Conservation (phyloP, 768 basidiomycete genomes). For the Amanita molliuscula region DNA sequence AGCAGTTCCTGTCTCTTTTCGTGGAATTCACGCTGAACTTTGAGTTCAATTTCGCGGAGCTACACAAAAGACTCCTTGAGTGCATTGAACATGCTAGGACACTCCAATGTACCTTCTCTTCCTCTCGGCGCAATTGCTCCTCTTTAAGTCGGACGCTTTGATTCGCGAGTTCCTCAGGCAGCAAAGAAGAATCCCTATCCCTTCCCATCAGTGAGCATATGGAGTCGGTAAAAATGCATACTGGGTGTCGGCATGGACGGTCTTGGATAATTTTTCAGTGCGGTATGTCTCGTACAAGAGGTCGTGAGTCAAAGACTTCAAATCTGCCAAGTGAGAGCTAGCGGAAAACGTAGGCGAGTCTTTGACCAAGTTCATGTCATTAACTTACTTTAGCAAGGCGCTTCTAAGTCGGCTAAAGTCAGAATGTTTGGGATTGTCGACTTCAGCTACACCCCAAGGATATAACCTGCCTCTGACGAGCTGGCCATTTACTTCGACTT, state of each 20-base stretch:
- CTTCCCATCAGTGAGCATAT: slow-evolving; percentile 15
- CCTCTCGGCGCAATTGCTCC: slow-evolving; percentile 93
- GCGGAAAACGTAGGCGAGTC: slow-evolving; percentile 7
- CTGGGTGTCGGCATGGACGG: slow-evolving; percentile 74
- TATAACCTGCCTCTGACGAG: slow-evolving; percentile 89
- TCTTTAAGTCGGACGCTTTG: slow-evolving; percentile 98
- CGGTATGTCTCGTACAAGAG: slow-evolving; percentile 94
- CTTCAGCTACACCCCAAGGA: slow-evolving; percentile 98
- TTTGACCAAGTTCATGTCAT: neutral
- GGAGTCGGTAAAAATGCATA: slow-evolving; percentile 22
- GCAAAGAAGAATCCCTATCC: slow-evolving; percentile 73
- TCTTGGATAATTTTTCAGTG: slow-evolving; percentile 92
- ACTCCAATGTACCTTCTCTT: slow-evolving; percentile 67
- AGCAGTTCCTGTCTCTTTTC: slow-evolving; percentile 95
- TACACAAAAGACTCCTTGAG: slow-evolving; percentile 17
- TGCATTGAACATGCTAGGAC: slow-evolving; percentile 3
- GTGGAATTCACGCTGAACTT: slow-evolving; percentile 95
- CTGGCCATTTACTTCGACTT: slow-evolving; percentile 88
- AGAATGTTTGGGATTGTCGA: slow-evolving; percentile 99
- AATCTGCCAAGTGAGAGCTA: slow-evolving; percentile 88
- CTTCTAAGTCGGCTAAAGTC: slow-evolving; percentile 92
- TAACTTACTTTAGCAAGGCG: slow-evolving; percentile 75
- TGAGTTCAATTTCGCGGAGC: slow-evolving; percentile 96
- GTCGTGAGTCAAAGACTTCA: slow-evolving; percentile 92
- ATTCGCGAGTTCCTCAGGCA: slow-evolving; percentile 93